These are phyloP conservation scores for Hypoxylon sp. DNA, from an alignment of 2,329 filamentous ascomycete genomes.

Conservation along the genomic window DNA sequence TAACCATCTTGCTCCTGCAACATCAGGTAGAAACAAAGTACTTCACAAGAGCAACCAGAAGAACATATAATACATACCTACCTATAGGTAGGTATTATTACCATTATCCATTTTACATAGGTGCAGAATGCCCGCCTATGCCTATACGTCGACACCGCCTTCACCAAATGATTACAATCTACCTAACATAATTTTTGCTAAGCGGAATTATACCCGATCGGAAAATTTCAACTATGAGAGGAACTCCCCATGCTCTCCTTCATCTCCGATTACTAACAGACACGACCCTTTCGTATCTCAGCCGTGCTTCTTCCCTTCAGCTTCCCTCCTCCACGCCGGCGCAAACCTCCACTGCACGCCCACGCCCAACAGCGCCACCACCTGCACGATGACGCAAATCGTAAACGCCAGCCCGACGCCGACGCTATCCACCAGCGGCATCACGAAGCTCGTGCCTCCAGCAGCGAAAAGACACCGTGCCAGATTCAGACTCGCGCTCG, in stretches of 20 bases:
- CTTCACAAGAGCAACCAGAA: not conserved
- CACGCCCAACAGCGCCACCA: conserved; percentile 58
- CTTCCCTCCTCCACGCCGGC: conserved; percentile 52
- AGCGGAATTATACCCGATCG: too few relatives aligned
- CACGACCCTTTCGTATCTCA: not conserved
- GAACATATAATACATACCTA: not conserved
- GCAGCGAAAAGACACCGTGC: conserved; percentile 64
- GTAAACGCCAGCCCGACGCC: conserved; percentile 62
- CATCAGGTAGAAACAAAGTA: too few relatives aligned
- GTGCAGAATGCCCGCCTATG: too few relatives aligned
- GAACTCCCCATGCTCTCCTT: not conserved
- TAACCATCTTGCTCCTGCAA: too few relatives aligned
- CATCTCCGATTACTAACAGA: not conserved
- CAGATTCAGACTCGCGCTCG: conserved; percentile 65
- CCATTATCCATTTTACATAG: too few relatives aligned
- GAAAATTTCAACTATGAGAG: too few relatives aligned
- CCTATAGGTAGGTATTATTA: too few relatives aligned
- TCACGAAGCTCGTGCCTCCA: conserved; percentile 61
- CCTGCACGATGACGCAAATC: conserved; percentile 57
- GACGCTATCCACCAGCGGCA: conserved; percentile 61
- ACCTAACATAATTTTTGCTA: too few relatives aligned
- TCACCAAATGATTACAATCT: too few relatives aligned
- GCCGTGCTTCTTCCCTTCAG: conserved; percentile 4
- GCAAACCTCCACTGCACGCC: conserved; percentile 59
- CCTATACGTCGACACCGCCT: too few relatives aligned